Evolutionary conservation across 208 protist genomes (phyloP).

Genomic region (Porcisia hertigi): DNA sequence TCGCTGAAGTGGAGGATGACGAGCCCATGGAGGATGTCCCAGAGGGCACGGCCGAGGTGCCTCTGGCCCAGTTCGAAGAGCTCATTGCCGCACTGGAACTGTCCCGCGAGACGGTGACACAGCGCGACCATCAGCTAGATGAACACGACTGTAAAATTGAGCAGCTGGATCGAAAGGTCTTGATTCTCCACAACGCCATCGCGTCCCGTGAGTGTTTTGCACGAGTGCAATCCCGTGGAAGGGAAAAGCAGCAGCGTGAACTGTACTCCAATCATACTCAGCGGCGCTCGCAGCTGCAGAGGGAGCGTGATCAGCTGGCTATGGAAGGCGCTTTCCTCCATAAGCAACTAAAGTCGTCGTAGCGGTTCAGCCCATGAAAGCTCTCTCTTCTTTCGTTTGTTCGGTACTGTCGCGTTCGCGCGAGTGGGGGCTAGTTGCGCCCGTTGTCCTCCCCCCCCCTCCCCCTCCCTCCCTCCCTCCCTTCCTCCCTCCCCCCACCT

Average conservation of each 20-base stretch:
- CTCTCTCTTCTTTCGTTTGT: background rate
- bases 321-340: conserved; percentile 53
- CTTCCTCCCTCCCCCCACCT: background rate
- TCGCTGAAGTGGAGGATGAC: conserved; percentile 64
- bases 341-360: conserved; percentile 10
- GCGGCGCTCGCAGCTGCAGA: conserved; percentile 47
- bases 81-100: conserved; percentile 61
- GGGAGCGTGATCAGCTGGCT: conserved; percentile 49
- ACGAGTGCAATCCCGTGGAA: conserved; percentile 40
- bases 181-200: conserved; percentile 72
- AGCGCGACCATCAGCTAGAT: conserved; percentile 75
- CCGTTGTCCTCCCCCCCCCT: conserved; percentile 1
- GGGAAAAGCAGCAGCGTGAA: conserved; percentile 59
- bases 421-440: background rate
- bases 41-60: conserved; percentile 62
- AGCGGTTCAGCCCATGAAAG: conserved; percentile 1
- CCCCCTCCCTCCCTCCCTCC: background rate
- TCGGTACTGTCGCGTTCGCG: background rate
- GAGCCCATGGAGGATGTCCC: conserved; percentile 59
- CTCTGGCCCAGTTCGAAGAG: conserved; percentile 70
- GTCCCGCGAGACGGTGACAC: conserved; percentile 57
- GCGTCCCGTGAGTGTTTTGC: conserved; percentile 58
- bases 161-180: conserved; percentile 71
- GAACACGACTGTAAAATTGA: conserved; percentile 74
- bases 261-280: conserved; percentile 34